Evolutionary conservation across 352 stramenopile species (phyloP).

Genomic region (Thalassiosira hispida): DNA sequence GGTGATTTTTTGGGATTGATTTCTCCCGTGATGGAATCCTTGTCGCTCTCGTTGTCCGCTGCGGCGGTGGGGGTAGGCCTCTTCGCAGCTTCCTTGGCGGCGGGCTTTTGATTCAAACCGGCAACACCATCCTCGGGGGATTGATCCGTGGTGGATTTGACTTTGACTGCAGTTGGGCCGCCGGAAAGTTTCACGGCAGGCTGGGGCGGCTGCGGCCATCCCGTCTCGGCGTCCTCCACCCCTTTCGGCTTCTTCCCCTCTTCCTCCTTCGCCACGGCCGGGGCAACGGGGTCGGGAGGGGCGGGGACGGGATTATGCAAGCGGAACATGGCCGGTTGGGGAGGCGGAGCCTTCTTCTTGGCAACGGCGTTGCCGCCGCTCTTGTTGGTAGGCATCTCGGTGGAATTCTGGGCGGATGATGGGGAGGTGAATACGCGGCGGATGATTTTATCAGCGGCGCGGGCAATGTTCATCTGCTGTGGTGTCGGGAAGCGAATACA

Average conservation of each 20-base stretch:
- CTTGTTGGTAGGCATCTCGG: constrained; percentile 2
- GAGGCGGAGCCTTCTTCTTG: constrained; percentile 12
- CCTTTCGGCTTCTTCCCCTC: background rate
- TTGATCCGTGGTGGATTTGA: too few species aligned
- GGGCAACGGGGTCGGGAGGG: background rate
- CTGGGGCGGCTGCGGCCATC: too few species aligned
- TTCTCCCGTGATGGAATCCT: constrained; percentile 12
- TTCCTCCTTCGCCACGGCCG: background rate
- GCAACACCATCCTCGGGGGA: too few species aligned
- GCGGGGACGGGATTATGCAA: constrained; percentile 2
- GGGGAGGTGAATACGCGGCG: background rate
- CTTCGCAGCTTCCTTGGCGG: background rate
- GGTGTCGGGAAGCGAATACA: too few species aligned
- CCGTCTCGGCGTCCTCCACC: background rate
- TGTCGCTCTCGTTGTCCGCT: background rate
- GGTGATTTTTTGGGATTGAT: constrained; percentile 1
- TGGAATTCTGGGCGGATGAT: background rate
- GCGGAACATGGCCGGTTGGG: constrained; percentile 19
- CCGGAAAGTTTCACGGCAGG: too few species aligned
- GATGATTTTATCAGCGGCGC: background rate
- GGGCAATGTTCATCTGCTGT: background rate
- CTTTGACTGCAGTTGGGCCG: too few species aligned
- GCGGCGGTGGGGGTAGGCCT: background rate
- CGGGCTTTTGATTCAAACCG: too few species aligned
- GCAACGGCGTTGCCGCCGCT: background rate